These are phyloP conservation scores for Arachis monticola DNA, from an alignment of 331 rosid genomes.

Conservation along the genomic window DNA sequence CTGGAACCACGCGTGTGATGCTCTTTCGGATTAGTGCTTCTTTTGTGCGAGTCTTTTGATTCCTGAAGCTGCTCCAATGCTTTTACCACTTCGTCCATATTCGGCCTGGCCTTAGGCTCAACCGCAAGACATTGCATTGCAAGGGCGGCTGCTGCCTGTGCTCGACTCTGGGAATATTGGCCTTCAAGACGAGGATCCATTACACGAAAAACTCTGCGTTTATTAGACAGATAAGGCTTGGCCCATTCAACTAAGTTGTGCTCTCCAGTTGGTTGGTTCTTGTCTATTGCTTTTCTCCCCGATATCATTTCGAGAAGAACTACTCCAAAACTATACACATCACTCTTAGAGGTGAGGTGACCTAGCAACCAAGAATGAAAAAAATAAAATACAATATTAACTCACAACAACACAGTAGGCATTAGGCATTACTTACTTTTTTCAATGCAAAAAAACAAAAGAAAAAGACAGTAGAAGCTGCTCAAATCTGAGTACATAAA, in stretches of 20 bases:
- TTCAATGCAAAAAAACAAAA: neutral
- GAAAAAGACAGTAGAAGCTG: neutral
- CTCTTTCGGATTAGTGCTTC: constrained; percentile 42
- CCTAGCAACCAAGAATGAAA: constrained; percentile 48
- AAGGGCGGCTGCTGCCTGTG: constrained; percentile 77
- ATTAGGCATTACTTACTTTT: neutral
- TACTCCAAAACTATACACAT: constrained; percentile 94
- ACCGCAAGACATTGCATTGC: constrained; percentile 69
- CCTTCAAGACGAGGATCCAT: constrained; percentile 83
- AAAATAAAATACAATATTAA: constrained; percentile 5
- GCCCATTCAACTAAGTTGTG: constrained; percentile 97
- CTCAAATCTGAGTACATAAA: neutral
- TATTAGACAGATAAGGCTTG: constrained; percentile 70
- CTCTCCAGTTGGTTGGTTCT: constrained; percentile 88
- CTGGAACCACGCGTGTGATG: constrained; percentile 25
- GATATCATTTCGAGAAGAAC: constrained; percentile 93
- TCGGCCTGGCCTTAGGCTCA: constrained; percentile 73
- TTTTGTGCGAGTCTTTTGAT: constrained; percentile 45
- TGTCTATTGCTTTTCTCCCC: constrained; percentile 88
- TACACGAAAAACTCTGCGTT: constrained; percentile 64
- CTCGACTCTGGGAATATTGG: constrained; percentile 60
- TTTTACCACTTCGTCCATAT: constrained; percentile 81
- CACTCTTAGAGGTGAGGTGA: constrained; percentile 86
- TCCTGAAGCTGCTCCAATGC: constrained; percentile 80
- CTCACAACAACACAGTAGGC: neutral